Percentiles rank a stretch among this genome's conserved stretches.
Conservation (phyloP, 352 stramenopile species). For the Phytopythium mirpurense region DNA sequence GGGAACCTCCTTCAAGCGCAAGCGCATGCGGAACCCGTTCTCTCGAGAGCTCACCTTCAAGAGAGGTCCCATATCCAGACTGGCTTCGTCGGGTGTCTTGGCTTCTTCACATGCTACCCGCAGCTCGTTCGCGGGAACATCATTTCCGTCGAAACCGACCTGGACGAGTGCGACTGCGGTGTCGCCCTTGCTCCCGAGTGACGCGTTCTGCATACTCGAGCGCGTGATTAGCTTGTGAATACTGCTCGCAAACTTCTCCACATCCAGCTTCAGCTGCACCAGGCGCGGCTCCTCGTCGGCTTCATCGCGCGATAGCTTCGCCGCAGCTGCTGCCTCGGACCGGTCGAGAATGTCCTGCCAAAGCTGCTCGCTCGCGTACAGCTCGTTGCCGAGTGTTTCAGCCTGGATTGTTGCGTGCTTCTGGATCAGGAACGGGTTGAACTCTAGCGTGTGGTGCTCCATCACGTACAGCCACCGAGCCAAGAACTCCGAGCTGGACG, state of each 20-base stretch:
- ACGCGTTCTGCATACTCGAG: conserved; percentile 12
- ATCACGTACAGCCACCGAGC: conserved; percentile 38
- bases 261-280: conserved; percentile 59
- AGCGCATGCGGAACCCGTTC: conserved; percentile 70
- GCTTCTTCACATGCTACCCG: background rate
- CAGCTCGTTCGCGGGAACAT: background rate
- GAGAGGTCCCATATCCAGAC: conserved; percentile 14
- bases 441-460: conserved; percentile 37
- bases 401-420: conserved; percentile 44
- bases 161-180: no score
- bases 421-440: conserved; percentile 70
- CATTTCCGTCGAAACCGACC: no score
- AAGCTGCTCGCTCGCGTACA: conserved; percentile 38
- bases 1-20: conserved; percentile 57
- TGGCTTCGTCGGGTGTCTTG: background rate
- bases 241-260: conserved; percentile 72
- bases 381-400: conserved; percentile 41
- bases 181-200: background rate
- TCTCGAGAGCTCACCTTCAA: conserved; percentile 67
- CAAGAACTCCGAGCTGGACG: background rate
- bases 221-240: conserved; percentile 64
- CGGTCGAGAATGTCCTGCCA: conserved; percentile 56
- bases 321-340: conserved; percentile 22
- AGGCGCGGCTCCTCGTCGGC: conserved; percentile 35
- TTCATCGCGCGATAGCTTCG: conserved; percentile 20